Conservation (phyloP, 2,329 filamentous ascomycete species). For the Hypoxylon sp. region DNA sequence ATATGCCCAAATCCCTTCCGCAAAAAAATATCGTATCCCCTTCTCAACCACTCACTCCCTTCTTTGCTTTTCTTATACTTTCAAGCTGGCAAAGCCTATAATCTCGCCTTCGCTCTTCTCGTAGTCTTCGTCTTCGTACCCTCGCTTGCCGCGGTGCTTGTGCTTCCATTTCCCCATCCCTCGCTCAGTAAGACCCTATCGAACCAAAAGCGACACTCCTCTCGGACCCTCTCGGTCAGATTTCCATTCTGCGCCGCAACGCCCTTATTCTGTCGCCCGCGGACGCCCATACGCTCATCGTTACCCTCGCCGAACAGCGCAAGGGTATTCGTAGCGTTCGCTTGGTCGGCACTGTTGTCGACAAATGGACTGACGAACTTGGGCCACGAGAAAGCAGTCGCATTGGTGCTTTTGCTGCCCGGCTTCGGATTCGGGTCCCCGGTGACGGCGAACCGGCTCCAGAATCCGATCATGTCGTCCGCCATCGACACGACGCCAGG, state of each 20-base stretch:
- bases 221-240: slow-evolving; percentile 61
- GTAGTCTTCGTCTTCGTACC: neutral
- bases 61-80: neutral
- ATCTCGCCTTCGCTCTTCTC: slow-evolving; percentile 3
- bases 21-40: neutral
- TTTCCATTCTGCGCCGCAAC: slow-evolving; percentile 60
- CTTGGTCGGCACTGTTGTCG: slow-evolving; percentile 15
- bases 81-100: neutral
- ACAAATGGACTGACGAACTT: slow-evolving; percentile 60
- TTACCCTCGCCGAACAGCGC: slow-evolving; percentile 74
- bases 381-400: slow-evolving; percentile 58
- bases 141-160: slow-evolving; percentile 7
- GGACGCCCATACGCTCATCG: slow-evolving; percentile 62
- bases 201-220: slow-evolving; percentile 75
- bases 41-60: neutral
- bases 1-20: neutral
- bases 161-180: slow-evolving; percentile 56
- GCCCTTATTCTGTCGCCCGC: slow-evolving; percentile 57
- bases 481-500: slow-evolving; percentile 59
- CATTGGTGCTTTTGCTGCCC: slow-evolving; percentile 22
- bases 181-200: slow-evolving; percentile 64
- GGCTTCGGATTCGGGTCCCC: slow-evolving; percentile 49
- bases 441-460: slow-evolving; percentile 57
- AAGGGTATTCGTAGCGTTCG: slow-evolving; percentile 55
- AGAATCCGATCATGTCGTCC: slow-evolving; percentile 61